Conservation (phyloP, 768 basidiomycete genomes). For the Fibroporia radiculosa region DNA sequence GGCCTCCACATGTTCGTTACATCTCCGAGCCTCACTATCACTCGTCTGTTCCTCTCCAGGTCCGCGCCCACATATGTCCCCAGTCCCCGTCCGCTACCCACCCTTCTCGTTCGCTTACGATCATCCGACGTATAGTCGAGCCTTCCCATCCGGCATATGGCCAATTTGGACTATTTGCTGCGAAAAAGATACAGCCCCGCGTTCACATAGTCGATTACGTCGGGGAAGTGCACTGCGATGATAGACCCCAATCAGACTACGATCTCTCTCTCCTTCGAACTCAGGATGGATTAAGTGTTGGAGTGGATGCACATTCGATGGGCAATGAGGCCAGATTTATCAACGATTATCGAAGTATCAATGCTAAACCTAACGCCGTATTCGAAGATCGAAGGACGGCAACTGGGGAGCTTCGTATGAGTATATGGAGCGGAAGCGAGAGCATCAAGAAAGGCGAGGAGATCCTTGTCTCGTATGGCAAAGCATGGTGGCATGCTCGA, state of each 20-base stretch:
- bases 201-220: constrained; percentile 74
- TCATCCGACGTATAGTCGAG: constrained; percentile 50
- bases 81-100: too few species aligned
- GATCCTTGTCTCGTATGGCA: constrained; percentile 84
- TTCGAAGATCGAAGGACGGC: constrained; percentile 51
- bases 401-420: constrained; percentile 65
- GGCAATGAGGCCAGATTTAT: constrained; percentile 89
- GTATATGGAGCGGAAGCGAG: constrained; percentile 57
- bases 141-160: constrained; percentile 58
- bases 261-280: constrained; percentile 74
- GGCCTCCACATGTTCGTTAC: constrained; percentile 53
- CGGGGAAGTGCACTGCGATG: constrained; percentile 79
- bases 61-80: constrained; percentile 30
- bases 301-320: constrained; percentile 64
- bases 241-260: constrained; percentile 71
- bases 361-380: constrained; percentile 55
- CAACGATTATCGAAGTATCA: constrained; percentile 86
- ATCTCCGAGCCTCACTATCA: constrained; percentile 47
- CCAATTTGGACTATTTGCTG: constrained; percentile 76
- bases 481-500: constrained; percentile 70
- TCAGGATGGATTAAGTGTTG: constrained; percentile 52
- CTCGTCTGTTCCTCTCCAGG: constrained; percentile 41
- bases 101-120: constrained; percentile 27
- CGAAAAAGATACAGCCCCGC: constrained; percentile 56
- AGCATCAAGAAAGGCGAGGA: constrained; percentile 75